A percentile compares a stretch with the other conserved stretches of the same genome.
These are phyloP conservation scores for Ogataea paraovalis DNA, from an alignment of 805 yeast genomes.

Conservation along the genomic window DNA sequence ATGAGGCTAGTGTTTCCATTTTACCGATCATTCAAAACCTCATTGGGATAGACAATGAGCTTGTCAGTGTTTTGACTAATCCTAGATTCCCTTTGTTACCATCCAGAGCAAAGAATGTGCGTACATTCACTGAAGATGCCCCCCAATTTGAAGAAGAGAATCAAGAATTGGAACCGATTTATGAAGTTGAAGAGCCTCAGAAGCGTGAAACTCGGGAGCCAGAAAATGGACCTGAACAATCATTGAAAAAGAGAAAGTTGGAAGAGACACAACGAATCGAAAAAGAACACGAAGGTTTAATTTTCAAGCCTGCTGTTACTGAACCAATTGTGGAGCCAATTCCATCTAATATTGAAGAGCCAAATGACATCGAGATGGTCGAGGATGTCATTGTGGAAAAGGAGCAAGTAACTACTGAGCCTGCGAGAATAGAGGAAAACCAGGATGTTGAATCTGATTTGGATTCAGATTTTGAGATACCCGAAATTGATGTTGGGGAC, in stretches of 20 bases:
- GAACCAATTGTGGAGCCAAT: neutral
- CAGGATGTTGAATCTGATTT: slow-evolving; percentile 20
- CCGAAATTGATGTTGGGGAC: slow-evolving; percentile 31
- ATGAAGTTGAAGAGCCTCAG: slow-evolving; percentile 7
- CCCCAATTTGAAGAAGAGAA: slow-evolving; percentile 14
- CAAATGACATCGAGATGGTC: slow-evolving; percentile 5
- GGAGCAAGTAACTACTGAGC: slow-evolving; percentile 1
- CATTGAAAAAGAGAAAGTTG: slow-evolving; percentile 9
- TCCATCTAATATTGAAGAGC: neutral
- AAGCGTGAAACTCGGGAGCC: slow-evolving; percentile 8
- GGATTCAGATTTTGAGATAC: slow-evolving; percentile 35
- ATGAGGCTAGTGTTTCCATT: slow-evolving; percentile 51
- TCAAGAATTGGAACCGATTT: slow-evolving; percentile 11
- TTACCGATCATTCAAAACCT: slow-evolving; percentile 65
- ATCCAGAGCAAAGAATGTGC: slow-evolving; percentile 4
- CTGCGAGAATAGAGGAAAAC: slow-evolving; percentile 5
- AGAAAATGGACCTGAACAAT: slow-evolving; percentile 1
- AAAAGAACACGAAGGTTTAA: slow-evolving; percentile 11
- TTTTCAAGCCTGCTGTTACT: slow-evolving; percentile 14
- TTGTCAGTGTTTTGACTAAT: slow-evolving; percentile 58
- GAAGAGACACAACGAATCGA: slow-evolving; percentile 9
- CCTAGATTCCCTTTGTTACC: slow-evolving; percentile 67
- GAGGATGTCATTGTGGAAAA: slow-evolving; percentile 5
- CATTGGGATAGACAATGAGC: slow-evolving; percentile 43
- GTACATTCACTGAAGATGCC: slow-evolving; percentile 1